These are phyloP conservation scores for Triticum dicoccoides DNA, from an alignment of 176 grass and related monocot species.

Conservation along the genomic window DNA sequence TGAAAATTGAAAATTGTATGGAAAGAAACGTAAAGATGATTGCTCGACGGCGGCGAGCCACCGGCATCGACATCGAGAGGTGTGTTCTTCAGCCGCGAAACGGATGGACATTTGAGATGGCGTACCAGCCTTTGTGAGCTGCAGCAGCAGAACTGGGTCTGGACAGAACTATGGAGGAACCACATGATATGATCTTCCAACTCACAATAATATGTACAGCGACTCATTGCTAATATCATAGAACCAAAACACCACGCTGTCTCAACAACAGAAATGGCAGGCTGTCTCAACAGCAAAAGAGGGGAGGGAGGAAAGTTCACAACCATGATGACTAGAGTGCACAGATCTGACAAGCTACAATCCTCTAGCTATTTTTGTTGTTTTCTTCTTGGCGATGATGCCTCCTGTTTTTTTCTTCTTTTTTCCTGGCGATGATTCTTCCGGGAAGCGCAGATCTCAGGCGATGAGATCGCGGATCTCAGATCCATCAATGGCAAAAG, in stretches of 20 bases:
- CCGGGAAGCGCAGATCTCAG: not conserved
- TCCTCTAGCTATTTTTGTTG: not conserved
- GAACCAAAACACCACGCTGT: slow-evolving; percentile 8
- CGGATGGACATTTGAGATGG: not conserved
- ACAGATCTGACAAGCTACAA: not conserved
- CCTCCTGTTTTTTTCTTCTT: not conserved
- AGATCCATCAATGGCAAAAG: slow-evolving; percentile 24
- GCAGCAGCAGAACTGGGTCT: not conserved
- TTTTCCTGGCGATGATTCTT: not conserved
- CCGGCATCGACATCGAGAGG: not conserved
- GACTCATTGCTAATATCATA: not conserved
- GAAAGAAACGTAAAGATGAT: not conserved
- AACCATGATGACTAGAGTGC: not conserved
- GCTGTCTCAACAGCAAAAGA: not conserved
- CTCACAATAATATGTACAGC: not conserved
- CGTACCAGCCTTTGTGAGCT: not conserved
- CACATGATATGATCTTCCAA: not conserved
- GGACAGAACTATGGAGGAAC: not conserved
- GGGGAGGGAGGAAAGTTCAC: not conserved
- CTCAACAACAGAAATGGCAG: not conserved
- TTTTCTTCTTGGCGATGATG: not conserved
- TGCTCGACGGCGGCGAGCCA: not conserved
- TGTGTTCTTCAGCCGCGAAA: no score
- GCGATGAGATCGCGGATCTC: not conserved
- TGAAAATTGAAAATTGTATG: not conserved